Percentiles rank a stretch among this genome's conserved stretches.
Conservation (phyloP, 2,329 filamentous ascomycete species). For the Aspergillus neotritici region DNA sequence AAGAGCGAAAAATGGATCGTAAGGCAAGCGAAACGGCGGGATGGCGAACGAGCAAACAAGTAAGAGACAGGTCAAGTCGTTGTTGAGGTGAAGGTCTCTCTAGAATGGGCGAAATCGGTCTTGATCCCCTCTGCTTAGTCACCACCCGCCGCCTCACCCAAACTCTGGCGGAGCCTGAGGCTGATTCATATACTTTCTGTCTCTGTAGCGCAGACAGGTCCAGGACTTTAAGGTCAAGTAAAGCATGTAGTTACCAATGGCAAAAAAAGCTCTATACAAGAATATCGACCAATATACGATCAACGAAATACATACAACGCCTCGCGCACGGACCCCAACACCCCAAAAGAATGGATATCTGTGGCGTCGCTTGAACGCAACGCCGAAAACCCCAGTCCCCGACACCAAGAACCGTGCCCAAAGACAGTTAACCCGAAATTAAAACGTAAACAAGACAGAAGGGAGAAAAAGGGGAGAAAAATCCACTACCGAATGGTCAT, state of each 20-base stretch:
- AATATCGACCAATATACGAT: constrained; percentile 5
- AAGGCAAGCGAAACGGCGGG: background rate
- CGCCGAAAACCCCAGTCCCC: constrained; percentile 1
- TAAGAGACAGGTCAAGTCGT: constrained; percentile 10
- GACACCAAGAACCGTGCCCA: constrained; percentile 1
- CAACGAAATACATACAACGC: constrained; percentile 12
- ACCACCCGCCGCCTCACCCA: constrained; percentile 13
- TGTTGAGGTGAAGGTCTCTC: constrained; percentile 32
- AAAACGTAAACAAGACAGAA: constrained; percentile 2
- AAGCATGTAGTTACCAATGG: background rate
- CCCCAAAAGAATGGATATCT: constrained; percentile 1
- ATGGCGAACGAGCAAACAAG: constrained; percentile 3
- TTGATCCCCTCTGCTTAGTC: constrained; percentile 30
- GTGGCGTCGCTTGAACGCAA: constrained; percentile 2
- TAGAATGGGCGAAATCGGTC: constrained; percentile 34
- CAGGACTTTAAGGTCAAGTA: background rate
- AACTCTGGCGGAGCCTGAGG: background rate
- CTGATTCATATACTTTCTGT: background rate
- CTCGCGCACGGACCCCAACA: background rate
- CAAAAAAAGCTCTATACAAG: constrained; percentile 4
- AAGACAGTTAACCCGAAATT: constrained; percentile 2
- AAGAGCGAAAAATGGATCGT: background rate
- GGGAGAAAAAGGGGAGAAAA: constrained; percentile 3
- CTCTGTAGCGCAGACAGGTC: too few species aligned
- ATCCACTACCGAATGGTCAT: constrained; percentile 76